Evolutionary conservation across 805 yeast species (phyloP).

Genomic region (Yarrowia sp.): DNA sequence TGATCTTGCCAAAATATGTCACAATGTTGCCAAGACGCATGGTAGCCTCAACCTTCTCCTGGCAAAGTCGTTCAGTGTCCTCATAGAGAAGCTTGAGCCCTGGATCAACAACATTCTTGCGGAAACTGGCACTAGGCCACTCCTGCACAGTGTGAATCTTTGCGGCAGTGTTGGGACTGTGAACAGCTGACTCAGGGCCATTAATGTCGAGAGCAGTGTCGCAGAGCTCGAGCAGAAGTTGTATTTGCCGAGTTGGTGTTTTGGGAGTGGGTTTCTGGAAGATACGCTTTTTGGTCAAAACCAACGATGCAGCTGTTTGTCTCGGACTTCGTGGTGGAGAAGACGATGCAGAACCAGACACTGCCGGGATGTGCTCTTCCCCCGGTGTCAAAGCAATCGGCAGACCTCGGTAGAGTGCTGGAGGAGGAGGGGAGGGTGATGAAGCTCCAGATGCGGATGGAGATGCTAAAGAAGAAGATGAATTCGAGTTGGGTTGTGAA

Average conservation of each 20-base stretch:
- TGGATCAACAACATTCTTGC: slow-evolving; percentile 50
- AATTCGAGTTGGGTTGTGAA: slow-evolving; percentile 2
- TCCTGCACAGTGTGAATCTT: slow-evolving; percentile 28
- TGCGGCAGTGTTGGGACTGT: slow-evolving; percentile 24
- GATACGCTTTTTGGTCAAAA: slow-evolving; percentile 42
- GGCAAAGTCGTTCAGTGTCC: slow-evolving; percentile 69
- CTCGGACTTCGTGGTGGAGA: slow-evolving; percentile 40
- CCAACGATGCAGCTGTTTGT: slow-evolving; percentile 20
- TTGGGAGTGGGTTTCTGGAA: slow-evolving; percentile 48
- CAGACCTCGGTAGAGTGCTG: slow-evolving; percentile 13
- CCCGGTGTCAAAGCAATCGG: slow-evolving; percentile 27
- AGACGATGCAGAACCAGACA: slow-evolving; percentile 21
- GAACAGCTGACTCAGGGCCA: slow-evolving; percentile 60
- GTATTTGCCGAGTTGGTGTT: slow-evolving; percentile 57
- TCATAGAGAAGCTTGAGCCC: slow-evolving; percentile 67
- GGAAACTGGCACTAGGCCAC: slow-evolving; percentile 37
- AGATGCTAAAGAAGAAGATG: slow-evolving; percentile 19
- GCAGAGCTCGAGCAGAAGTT: slow-evolving; percentile 63
- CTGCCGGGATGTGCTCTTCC: slow-evolving; percentile 19
- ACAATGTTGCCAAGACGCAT: slow-evolving; percentile 74
- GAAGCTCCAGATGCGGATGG: slow-evolving; percentile 16
- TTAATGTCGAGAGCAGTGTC: slow-evolving; percentile 77
- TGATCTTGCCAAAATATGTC: slow-evolving; percentile 75
- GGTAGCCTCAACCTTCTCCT: slow-evolving; percentile 72
- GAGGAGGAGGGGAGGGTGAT: slow-evolving; percentile 29